A percentile compares a stretch with the other conserved stretches of the same genome.
phyloP scores from a whole-genome alignment of 805 yeast genomes.

The Starmerella sp. region DNA sequence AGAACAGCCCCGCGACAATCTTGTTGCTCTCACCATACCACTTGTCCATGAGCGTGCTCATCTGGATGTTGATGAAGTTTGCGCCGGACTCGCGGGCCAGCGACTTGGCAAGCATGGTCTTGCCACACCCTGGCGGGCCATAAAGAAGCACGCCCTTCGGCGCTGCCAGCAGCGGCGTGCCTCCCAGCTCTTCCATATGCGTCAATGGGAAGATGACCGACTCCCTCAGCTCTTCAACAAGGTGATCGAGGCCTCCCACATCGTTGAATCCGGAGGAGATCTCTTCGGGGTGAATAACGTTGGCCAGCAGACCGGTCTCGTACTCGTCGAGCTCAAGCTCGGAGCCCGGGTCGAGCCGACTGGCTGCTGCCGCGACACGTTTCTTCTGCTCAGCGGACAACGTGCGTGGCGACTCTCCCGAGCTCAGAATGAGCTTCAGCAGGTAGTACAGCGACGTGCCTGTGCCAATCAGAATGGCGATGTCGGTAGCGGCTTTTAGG shows the following conservation, averaged over 20 bases:
- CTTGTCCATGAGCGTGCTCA: constrained; percentile 92
- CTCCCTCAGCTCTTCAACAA: constrained; percentile 77
- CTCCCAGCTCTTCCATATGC: constrained; percentile 37
- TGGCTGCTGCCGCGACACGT: constrained; percentile 46
- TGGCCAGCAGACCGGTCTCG: constrained; percentile 65
- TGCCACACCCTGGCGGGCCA: constrained; percentile 98
- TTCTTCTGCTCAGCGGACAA: constrained; percentile 50
- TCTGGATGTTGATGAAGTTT: constrained; percentile 75
- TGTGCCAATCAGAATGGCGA: constrained; percentile 47
- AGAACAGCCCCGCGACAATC: constrained; percentile 82
- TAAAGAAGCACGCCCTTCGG: constrained; percentile 88
- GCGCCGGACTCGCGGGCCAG: constrained; percentile 87
- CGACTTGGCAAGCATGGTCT: constrained; percentile 94
- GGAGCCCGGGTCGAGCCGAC: constrained; percentile 53
- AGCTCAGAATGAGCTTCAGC: constrained; percentile 33
- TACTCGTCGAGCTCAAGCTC: constrained; percentile 51
- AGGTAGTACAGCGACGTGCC: constrained; percentile 61
- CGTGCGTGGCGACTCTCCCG: constrained; percentile 31
- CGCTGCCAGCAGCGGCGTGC: constrained; percentile 60
- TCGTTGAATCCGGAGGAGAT: constrained; percentile 66
- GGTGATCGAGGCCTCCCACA: constrained; percentile 77
- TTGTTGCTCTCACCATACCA: constrained; percentile 97
- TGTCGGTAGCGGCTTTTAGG: constrained; percentile 32
- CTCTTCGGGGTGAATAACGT: constrained; percentile 76
- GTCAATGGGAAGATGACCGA: constrained; percentile 80